These are phyloP conservation scores for Dryadomyces quercus-mongolicae DNA, from an alignment of 2,329 filamentous ascomycete species.

Conservation along the genomic window DNA sequence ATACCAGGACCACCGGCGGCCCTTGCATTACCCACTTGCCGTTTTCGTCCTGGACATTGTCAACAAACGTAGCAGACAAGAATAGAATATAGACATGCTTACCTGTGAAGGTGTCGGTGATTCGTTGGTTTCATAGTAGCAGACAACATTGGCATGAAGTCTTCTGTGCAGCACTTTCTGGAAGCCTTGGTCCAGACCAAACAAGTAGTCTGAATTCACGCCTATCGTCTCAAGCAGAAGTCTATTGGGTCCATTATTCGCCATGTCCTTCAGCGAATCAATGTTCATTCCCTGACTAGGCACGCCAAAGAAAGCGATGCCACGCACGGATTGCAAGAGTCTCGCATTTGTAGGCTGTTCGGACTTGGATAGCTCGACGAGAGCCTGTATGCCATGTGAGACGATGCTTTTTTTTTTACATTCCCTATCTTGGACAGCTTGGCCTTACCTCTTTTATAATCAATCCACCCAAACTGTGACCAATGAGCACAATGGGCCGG, in stretches of 20 bases:
- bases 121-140: background rate
- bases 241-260: background rate
- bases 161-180: no score
- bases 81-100: no score
- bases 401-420: no score
- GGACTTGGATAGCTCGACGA: background rate
- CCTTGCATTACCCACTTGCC: background rate
- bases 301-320: background rate
- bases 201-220: background rate
- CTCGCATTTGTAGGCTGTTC: background rate
- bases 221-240: background rate
- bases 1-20: background rate
- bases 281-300: background rate
- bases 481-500: background rate
- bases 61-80: background rate
- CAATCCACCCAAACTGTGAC: background rate
- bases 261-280: background rate
- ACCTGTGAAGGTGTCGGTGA: background rate
- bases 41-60: background rate
- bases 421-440: no score
- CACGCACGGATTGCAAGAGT: background rate
- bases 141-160: background rate
- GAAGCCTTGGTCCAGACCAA: no score
- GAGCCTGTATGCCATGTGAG: no score
- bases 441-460: background rate